Evolutionary conservation across 352 stramenopile genomes (phyloP), one percentile per base, ranked within the genome.

Genomic region (Pythium periplocum): DNA sequence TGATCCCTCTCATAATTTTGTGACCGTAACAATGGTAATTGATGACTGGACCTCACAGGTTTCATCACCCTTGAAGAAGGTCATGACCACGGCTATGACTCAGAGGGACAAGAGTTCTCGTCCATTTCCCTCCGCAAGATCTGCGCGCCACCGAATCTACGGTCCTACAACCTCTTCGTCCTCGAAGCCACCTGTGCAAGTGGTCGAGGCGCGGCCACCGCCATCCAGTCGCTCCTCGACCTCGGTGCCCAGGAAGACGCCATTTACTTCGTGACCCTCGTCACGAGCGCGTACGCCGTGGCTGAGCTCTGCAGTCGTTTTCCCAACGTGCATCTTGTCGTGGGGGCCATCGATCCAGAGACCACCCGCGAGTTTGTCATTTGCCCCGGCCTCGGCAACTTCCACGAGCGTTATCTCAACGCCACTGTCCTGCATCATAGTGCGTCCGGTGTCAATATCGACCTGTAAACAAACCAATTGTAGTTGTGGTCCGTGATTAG

Each of bases 391-490:
- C 30, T 80, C 11, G 68, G 71, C 11, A 62, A 60, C 51, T 80
- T 77, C 49, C 48, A 57, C 31, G 67, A 80, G 51, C 64, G 70
- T 2, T 80, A 75, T 53, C 68, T 66, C 54, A 68, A 68, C 53
- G 63, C 66, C 12, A 59, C 57, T 3, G 35, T 62, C 11, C 34
- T 64, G 30, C 60, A 54, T 43, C 38, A 57, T 36, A 46, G 31
- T 12, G 48, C 35, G 6, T 12, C 7, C 34, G 34, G 48, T 35
- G 30, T 8, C n/a, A 57, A 57, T 42, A 42, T 57, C 41, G 51
- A 57, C 10, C 26, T 57, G 9, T 55, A 33, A 52, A 53, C 32
- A n/a, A 38, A 44, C 4, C 30, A 26, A 26, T 26, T 26, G 17
- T 26, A 26, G 17, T 26, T 26, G 17, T 26, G 17, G 17, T 26